These are phyloP conservation scores for Ceratocystis ficicola DNA, from an alignment of 2,329 filamentous ascomycete genomes.

Conservation along the genomic window DNA sequence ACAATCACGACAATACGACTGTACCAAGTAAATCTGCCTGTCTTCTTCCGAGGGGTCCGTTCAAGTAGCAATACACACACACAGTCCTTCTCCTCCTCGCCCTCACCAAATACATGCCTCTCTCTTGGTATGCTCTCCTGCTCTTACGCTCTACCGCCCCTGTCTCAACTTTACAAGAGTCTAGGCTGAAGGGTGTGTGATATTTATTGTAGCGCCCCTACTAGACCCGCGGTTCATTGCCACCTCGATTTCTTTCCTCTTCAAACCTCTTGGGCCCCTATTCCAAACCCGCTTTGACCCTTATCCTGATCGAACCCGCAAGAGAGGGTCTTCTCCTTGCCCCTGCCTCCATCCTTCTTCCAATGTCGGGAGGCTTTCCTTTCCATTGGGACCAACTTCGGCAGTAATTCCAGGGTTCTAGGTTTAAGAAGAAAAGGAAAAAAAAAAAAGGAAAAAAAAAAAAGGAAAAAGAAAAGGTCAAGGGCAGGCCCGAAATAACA, in stretches of 20 bases:
- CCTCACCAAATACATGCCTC: too few species aligned
- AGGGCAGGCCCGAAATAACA: too few species aligned
- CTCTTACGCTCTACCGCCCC: neutral
- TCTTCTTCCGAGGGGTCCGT: neutral
- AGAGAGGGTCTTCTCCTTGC: neutral
- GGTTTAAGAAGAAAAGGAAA: neutral
- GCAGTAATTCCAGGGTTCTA: neutral
- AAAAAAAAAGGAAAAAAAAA: neutral
- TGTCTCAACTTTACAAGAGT: neutral
- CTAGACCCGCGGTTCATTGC: neutral
- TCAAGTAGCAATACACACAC: neutral
- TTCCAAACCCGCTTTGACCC: conserved; percentile 2
- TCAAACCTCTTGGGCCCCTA: neutral
- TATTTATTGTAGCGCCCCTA: neutral
- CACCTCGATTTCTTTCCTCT: too few species aligned
- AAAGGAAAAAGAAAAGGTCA: neutral
- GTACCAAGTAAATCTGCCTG: neutral
- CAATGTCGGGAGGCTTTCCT: conserved; percentile 11
- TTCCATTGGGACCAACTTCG: conserved; percentile 7
- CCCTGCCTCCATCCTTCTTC: neutral
- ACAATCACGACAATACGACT: neutral
- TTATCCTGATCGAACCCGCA: neutral
- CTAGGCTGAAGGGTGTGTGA: neutral
- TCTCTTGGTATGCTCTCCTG: too few species aligned
- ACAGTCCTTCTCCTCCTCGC: too few species aligned